Evolutionary conservation across 257 asterid genomes (phyloP).

Genomic region (Solanum lycopersicoides): DNA sequence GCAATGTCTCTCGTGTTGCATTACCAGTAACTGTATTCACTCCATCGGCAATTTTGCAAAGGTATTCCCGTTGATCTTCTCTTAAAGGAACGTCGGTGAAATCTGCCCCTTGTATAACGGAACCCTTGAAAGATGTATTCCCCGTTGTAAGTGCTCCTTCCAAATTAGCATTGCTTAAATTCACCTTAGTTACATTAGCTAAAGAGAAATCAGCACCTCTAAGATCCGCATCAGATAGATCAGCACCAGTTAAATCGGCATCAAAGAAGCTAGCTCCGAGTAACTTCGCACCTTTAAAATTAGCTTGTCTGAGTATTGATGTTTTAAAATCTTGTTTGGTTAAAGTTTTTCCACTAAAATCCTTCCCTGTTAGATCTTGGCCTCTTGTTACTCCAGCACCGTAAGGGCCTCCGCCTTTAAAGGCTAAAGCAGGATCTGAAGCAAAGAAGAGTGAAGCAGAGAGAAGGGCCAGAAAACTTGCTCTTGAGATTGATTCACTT

Average conservation of each 20-base stretch:
- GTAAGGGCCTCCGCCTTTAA: constrained; percentile 97
- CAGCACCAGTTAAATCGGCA: constrained; percentile 99
- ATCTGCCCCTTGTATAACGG: constrained; percentile 84
- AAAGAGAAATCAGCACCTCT: constrained; percentile 94
- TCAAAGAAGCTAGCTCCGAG: constrained; percentile 97
- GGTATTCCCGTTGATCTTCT: constrained; percentile 85
- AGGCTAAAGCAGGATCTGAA: constrained; percentile 85
- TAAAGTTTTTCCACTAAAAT: constrained; percentile 80
- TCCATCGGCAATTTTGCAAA: constrained; percentile 83
- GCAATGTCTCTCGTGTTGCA: constrained; percentile 79
- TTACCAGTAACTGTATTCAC: constrained; percentile 75
- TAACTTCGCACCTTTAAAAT: constrained; percentile 86
- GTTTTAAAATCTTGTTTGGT: constrained; percentile 94
- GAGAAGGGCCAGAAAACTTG: constrained; percentile 46
- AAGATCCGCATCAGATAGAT: constrained; percentile 92
- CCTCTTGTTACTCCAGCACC: constrained; percentile 97
- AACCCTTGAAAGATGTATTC: constrained; percentile 83
- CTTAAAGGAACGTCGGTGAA: constrained; percentile 95
- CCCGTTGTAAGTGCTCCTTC: constrained; percentile 96
- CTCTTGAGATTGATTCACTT: constrained; percentile 49
- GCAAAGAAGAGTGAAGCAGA: constrained; percentile 69
- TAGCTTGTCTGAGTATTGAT: constrained; percentile 89
- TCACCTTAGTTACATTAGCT: constrained; percentile 87
- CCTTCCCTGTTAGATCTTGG: constrained; percentile 81
- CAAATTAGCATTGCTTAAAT: constrained; percentile 81